Evolutionary conservation across 768 basidiomycete species (phyloP), one percentile per base, ranked within the genome.

Genomic region (Amanita muscaria): DNA sequence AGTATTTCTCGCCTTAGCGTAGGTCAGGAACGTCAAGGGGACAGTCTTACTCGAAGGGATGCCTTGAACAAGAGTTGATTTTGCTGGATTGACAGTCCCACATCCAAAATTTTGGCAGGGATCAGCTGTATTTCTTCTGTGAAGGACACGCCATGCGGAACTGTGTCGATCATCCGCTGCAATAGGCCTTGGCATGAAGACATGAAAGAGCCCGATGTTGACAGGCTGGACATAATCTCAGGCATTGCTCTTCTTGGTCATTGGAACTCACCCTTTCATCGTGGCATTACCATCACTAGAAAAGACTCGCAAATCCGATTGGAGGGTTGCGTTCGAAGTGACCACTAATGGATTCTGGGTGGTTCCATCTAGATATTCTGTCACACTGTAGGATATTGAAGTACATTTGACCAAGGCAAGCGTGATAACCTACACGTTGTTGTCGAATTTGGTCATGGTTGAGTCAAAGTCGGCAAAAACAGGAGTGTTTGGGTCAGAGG

Each of bases 111-210:
- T 50, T 74, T 72, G 42, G 58, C 62, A 27, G 64, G 67, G 10
- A 73, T 52, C 7, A 72, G 59, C 14, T 62, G 59, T 36, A 74
- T 67, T 46, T 69, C 63, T 10, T 70, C 65, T 22, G 70, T 71
- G n/a, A 76, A 54, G 1, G 57, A 60, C 14, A 76, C 70, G 37
- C 56, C 61, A 14, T 54, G 58, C 1, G 73, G 69, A n/a, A 76
- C 72, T 15, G 64, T 65, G 50, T 76, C 63, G 27, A 76, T 47
- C 74, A 76, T 74, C 32, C 67, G 64, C 39, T 58, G 57, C 33
- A 76, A 51, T 1, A 74, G 53, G 30, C 46, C 54, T 35, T 61
- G 55, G 54, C 74, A 76, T 27, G 65, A 59, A 16, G 56, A 59
- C 35, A 57, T 49, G 52, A 70, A 74, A 12, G 59, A 51, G 15